Base-by-base conservation (phyloP, 2,329 filamentous ascomycete species). In the Phyllosticta citribraziliensis region DNA sequence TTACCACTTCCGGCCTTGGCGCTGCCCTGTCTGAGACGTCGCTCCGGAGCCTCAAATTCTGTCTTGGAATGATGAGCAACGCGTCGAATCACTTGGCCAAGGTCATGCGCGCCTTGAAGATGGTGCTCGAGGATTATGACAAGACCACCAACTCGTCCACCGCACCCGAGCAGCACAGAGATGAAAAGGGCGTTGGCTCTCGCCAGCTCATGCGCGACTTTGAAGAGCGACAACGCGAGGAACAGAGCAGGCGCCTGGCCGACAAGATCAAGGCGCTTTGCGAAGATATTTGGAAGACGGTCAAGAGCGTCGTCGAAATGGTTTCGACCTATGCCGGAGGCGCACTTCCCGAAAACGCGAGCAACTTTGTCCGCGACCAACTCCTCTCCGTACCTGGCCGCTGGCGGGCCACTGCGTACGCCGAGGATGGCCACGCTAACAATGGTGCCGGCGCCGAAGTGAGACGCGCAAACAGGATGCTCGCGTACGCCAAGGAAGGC, bases 241-340 rank as follows among this genome's bases (percentile, higher is more conserved):
- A 51, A n/a, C 40, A 60, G 30, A 11, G 66, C 68, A 77, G 84
- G 55, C 81, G 82, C 60, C 89, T 97, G 55, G 84, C 86, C 12
- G 88, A 92, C 62, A 84, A 94, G 2, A 82, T 96, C 64, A 87
- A 88, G 67, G 88, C 87, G 0, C 80, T 78, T 51, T 75, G 71
- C 53, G 70, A 74, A 22, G 76, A 80, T 55, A 80, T 81, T 59
- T 78, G 76, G 78, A 68, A 71, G 9, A 79, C 77, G 0, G 70
- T 97, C 12, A 89, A 92, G 66, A 85, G 87, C 59, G 89, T 92
- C 30, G 89, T 96, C 50, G 85, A 89, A 64, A 87, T 88, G 5
- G 90, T 99, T 0, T 95, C 89, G 61, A 90, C 87, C 66, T 96
- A 96, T 67, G 89, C 92, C 0, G 92, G 92, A n/a, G 90, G 91